Percentiles rank a stretch among this genome's conserved stretches.
Conservation (phyloP, 352 stramenopile genomes). For the Globisporangium viniferum region DNA sequence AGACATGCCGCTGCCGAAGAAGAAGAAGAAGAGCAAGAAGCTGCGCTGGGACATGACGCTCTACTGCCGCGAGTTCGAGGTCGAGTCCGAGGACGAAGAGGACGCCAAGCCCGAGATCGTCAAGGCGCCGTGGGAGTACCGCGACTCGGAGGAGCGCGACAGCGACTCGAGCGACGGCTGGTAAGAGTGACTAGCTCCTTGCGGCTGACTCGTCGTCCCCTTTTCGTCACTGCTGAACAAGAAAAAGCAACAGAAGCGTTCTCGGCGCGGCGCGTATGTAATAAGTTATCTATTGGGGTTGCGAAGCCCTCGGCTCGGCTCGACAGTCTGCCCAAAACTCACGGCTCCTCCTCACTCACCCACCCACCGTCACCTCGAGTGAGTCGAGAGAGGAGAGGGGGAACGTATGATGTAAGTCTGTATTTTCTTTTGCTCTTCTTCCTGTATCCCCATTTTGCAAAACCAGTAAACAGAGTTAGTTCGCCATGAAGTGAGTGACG, state of each 20-base stretch:
- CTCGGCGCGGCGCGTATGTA: neutral
- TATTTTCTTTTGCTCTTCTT: neutral
- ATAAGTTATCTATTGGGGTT: slow-evolving; percentile 4
- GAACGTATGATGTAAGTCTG: neutral
- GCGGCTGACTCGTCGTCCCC: neutral
- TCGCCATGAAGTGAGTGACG: neutral
- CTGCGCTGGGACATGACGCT: slow-evolving; percentile 45
- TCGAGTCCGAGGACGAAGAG: slow-evolving; percentile 51
- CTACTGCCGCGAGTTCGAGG: slow-evolving; percentile 54
- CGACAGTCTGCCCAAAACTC: neutral
- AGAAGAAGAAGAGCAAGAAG: slow-evolving; percentile 37
- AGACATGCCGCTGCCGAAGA: slow-evolving; percentile 29
- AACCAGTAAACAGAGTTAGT: neutral
- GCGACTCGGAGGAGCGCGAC: slow-evolving; percentile 15
- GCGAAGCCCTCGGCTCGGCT: neutral
- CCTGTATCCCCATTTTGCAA: neutral
- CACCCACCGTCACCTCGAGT: too few relatives aligned
- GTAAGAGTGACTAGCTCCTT: neutral
- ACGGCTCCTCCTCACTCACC: neutral
- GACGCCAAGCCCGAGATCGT: slow-evolving; percentile 22
- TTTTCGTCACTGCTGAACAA: too few relatives aligned
- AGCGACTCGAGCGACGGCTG: slow-evolving; percentile 45
- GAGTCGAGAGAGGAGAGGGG: too few relatives aligned
- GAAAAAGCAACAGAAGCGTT: neutral
- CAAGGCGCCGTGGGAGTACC: slow-evolving; percentile 22